Conservation (phyloP, 768 basidiomycete species). For the Collybiopsis confluens region DNA sequence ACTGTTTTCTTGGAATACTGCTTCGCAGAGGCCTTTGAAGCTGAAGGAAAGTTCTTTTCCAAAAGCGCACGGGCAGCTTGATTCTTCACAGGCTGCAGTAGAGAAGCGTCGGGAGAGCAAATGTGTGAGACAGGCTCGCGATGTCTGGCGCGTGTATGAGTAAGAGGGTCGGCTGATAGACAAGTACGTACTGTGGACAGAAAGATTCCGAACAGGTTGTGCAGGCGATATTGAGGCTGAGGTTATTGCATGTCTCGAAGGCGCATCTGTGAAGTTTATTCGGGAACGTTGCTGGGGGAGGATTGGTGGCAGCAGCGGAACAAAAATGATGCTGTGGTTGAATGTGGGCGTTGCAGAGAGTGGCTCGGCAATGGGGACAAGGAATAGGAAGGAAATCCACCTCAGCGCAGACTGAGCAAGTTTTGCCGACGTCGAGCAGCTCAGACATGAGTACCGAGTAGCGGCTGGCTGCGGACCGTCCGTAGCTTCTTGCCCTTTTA, state of each 20-base stretch:
- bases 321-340: conserved; percentile 60
- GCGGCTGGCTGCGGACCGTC: too few relatives aligned
- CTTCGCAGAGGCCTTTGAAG: conserved; percentile 17
- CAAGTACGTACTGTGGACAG: conserved; percentile 56
- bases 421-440: conserved; percentile 54
- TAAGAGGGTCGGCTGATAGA: conserved; percentile 4
- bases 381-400: conserved; percentile 77
- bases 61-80: conserved; percentile 49
- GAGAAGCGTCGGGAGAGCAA: conserved; percentile 32
- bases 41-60: conserved; percentile 43
- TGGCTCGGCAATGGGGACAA: conserved; percentile 49
- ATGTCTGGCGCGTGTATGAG: conserved; percentile 42
- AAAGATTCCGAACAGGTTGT: conserved; percentile 50
- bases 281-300: background rate
- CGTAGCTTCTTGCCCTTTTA: conserved; percentile 17
- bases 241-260: conserved; percentile 47
- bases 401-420: conserved; percentile 62
- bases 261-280: conserved; percentile 45
- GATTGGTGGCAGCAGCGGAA: conserved; percentile 12
- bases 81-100: conserved; percentile 29
- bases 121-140: conserved; percentile 60
- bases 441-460: conserved; percentile 24
- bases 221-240: conserved; percentile 47
- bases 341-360: conserved; percentile 66
- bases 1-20: conserved; percentile 51